phyloP scores from a whole-genome alignment of 257 asterid species.

The Plectranthus barbatus region DNA sequence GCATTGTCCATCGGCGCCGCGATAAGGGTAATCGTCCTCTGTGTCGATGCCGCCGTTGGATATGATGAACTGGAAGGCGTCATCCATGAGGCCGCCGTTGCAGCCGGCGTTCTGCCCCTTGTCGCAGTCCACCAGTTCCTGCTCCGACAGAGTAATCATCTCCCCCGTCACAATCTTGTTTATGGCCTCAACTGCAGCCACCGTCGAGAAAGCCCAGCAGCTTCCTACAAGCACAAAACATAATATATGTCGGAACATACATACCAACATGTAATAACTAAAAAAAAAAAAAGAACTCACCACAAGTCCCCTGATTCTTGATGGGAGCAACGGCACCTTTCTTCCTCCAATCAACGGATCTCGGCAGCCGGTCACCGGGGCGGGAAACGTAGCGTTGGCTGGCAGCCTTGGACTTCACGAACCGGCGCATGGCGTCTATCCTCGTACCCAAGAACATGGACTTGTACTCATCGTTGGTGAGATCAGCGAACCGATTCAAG shows the following conservation, averaged over 20 bases:
- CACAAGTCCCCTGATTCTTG: constrained; percentile 65
- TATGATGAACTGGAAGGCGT: constrained; percentile 63
- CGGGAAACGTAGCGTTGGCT: constrained; percentile 37
- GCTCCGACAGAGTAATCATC: constrained; percentile 52
- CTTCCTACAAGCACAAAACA: constrained; percentile 33
- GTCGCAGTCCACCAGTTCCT: constrained; percentile 76
- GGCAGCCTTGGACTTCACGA: constrained; percentile 39
- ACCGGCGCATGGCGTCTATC: constrained; percentile 46
- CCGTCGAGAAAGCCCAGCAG: constrained; percentile 81
- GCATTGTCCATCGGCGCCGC: constrained; percentile 48
- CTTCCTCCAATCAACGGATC: constrained; percentile 68
- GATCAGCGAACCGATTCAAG: constrained; percentile 63
- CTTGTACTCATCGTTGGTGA: constrained; percentile 58
- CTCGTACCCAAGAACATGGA: constrained; percentile 52
- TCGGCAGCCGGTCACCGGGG: constrained; percentile 42
- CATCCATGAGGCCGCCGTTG: constrained; percentile 79
- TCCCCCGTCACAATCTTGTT: constrained; percentile 57
- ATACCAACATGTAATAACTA: neutral
- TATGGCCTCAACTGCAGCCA: constrained; percentile 63
- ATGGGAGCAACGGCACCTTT: constrained; percentile 59
- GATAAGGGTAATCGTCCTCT: constrained; percentile 68
- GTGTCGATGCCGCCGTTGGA: constrained; percentile 74
- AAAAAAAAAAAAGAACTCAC: constrained; percentile 14
- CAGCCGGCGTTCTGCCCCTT: constrained; percentile 46
- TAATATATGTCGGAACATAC: too few species aligned